Evolutionary conservation across 257 asterid species (phyloP).

Genomic region (Lantana camara): DNA sequence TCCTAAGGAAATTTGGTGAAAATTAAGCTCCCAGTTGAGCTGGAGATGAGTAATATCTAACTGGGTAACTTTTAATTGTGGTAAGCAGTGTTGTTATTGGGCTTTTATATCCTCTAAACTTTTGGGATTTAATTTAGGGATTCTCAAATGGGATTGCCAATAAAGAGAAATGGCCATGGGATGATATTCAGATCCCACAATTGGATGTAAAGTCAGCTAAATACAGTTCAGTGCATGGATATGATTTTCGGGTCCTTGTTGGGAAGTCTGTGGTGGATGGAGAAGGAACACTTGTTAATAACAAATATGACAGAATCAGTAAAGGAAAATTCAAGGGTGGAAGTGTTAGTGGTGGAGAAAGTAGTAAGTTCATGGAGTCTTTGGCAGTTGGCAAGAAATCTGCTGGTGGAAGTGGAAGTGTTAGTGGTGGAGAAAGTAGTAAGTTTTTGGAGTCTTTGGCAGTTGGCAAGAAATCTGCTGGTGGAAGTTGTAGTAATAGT

Average conservation of each 20-base stretch:
- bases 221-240: slow-evolving; percentile 39
- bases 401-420: slow-evolving; percentile 28
- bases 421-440: slow-evolving; percentile 20
- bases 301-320: neutral
- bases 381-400: slow-evolving; percentile 38
- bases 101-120: neutral
- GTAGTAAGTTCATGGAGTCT: slow-evolving; percentile 46
- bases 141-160: slow-evolving; percentile 55
- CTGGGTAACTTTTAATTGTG: too few species aligned
- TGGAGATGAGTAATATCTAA: too few species aligned
- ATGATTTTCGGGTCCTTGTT: slow-evolving; percentile 50
- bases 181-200: slow-evolving; percentile 55
- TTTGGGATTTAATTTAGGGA: slow-evolving; percentile 34
- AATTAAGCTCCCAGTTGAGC: too few species aligned
- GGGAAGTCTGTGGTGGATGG: slow-evolving; percentile 60
- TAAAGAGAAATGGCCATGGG: slow-evolving; percentile 62
- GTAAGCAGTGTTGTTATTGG: too few species aligned
- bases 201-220: slow-evolving; percentile 52
- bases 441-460: slow-evolving; percentile 52
- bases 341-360: slow-evolving; percentile 22
- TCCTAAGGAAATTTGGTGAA: too few species aligned
- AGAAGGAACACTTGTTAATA: slow-evolving; percentile 43
- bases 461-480: slow-evolving; percentile 33
- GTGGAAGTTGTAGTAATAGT: slow-evolving; percentile 29
- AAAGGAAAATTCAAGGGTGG: slow-evolving; percentile 24